Evolutionary conservation across 2,329 filamentous ascomycete species (phyloP), one percentile per base, ranked within the genome.

Genomic region (Bipolaris zeicola): DNA sequence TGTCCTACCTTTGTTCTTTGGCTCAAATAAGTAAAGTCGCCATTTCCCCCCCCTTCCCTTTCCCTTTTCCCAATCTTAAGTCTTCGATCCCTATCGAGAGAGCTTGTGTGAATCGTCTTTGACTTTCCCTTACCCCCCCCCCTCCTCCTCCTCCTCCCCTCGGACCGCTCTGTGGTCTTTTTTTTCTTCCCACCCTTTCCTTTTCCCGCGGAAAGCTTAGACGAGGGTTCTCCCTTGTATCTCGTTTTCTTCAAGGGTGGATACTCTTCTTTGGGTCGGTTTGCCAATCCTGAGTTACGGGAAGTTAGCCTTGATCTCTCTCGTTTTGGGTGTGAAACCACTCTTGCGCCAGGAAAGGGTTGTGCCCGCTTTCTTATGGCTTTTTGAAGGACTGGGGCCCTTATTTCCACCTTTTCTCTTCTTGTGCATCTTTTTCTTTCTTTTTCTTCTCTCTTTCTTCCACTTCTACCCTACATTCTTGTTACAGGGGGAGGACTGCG

Each of bases 281-380:
- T 16, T 16, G 16, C 43, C 42, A 36, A 57, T 52, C 43, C 31
- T 10, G 8, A 28, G 16, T 16, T 16, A 16, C 16, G 16, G 16
- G 16, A 16, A 16, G 16, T 16, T 16, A 16, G 16, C 16, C 16
- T 16, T 16, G 16, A 16, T 16, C 16, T 16, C 16, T 16, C 16
- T 57, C 49, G 43, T 46, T 46, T 33, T 60, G 48, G 48, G 63
- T 55, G 66, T 71, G 69, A 70, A 71, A 70, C 68, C 64, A 55
- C 51, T 56, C 52, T 41, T 64, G 62, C 61, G 37, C 52, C 66
- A 64, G 54, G 44, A 49, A 42, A 42, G 58, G 61, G 50, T 62
- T 45, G 62, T 57, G 62, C 58, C 38, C 62, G 37, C 55, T 42
- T 55, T 42, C 52, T 44, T 57, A 60, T 64, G 66, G 57, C 50